phyloP scores from a whole-genome alignment of 345 rosid genomes.

The Rhodamnia rubescens region DNA sequence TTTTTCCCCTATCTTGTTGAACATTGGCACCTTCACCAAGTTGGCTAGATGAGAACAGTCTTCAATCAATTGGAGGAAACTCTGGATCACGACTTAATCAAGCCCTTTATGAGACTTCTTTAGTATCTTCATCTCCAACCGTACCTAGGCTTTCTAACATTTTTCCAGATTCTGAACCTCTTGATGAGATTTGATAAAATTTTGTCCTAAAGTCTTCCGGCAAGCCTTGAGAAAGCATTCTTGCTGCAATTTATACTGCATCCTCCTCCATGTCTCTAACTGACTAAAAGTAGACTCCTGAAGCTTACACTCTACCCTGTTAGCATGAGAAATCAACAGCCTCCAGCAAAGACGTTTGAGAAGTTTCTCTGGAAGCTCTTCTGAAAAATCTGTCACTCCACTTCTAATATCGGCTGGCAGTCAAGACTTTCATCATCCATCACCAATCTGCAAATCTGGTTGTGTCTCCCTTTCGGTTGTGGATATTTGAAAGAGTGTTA shows the following conservation, averaged over 20 bases:
- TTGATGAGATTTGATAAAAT: background rate
- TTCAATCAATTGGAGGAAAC: background rate
- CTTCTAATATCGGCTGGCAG: background rate
- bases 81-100: background rate
- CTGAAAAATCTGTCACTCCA: background rate
- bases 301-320: background rate
- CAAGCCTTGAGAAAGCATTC: background rate
- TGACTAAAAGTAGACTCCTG: background rate
- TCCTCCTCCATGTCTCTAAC: background rate
- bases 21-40: background rate
- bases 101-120: background rate
- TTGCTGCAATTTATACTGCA: background rate
- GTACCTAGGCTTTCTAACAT: background rate
- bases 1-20: background rate
- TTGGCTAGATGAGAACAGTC: background rate
- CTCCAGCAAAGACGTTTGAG: background rate
- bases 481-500: background rate
- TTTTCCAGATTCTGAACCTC: background rate
- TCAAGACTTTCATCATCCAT: background rate
- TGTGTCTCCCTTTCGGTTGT: background rate
- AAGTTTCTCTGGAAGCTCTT: background rate
- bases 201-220: background rate
- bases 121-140: background rate
- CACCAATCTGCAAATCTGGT: background rate
- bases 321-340: background rate